Evolutionary conservation across 1,284 basidiomycete genomes (phyloP).

Genomic region (Ceratobasidium sp.): DNA sequence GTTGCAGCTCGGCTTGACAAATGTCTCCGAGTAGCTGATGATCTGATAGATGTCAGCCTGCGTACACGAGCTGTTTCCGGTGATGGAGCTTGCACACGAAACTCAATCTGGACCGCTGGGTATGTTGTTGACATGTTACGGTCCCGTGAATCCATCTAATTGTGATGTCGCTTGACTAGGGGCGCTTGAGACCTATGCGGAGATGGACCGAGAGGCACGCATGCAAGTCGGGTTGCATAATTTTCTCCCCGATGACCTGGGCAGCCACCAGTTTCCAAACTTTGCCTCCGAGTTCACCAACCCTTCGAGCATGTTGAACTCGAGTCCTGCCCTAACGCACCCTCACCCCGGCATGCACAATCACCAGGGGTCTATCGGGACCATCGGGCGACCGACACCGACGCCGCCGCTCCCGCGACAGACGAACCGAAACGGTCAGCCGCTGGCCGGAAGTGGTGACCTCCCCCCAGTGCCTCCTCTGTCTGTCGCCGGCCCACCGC

Average conservation of each 20-base stretch:
- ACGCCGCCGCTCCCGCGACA: constrained; percentile 10
- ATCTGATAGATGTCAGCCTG: constrained; percentile 18
- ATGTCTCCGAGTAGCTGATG: constrained; percentile 1
- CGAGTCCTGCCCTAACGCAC: constrained; percentile 15
- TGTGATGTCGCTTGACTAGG: not conserved
- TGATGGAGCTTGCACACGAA: constrained; percentile 19
- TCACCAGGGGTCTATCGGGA: constrained; percentile 21
- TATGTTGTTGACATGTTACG: constrained; percentile 9
- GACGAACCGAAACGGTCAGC: constrained; percentile 7
- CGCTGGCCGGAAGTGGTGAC: constrained; percentile 22
- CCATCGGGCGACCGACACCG: constrained; percentile 20
- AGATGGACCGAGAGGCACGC: constrained; percentile 15
- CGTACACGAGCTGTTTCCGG: constrained; percentile 21
- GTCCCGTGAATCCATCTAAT: not conserved
- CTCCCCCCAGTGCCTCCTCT: constrained; percentile 29
- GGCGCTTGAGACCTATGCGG: constrained; percentile 20
- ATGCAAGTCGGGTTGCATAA: not conserved
- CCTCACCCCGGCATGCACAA: constrained; percentile 36
- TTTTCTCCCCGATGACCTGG: not conserved
- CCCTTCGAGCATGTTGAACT: constrained; percentile 2
- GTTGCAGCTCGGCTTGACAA: not conserved
- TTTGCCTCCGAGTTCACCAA: constrained; percentile 5
- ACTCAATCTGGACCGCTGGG: constrained; percentile 25
- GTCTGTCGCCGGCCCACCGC: not conserved
- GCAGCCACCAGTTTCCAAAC: constrained; percentile 16